phyloP scores from a whole-genome alignment of 139 green algal genomes.

The Eudorina sp. region DNA sequence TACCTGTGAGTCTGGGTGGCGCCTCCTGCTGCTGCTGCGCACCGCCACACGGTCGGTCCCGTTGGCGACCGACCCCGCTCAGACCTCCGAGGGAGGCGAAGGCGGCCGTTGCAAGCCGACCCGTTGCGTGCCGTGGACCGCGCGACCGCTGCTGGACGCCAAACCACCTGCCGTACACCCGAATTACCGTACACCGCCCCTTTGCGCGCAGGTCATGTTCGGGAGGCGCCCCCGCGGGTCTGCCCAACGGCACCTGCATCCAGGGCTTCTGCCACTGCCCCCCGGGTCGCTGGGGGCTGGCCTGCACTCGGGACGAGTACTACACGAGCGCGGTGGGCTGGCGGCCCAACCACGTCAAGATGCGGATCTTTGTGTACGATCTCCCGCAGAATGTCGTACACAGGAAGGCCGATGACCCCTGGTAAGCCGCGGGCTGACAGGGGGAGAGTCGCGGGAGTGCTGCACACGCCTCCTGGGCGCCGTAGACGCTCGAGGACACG shows the following conservation, averaged over 20 bases:
- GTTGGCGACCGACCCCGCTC: too few species aligned
- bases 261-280: conserved; percentile 25
- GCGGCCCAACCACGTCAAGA: neutral
- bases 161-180: too few species aligned
- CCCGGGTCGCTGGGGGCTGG: conserved; percentile 12
- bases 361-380: conserved; percentile 21
- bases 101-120: too few species aligned
- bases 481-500: too few species aligned
- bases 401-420: neutral
- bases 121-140: too few species aligned
- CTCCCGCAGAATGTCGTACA: neutral
- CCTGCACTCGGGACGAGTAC: neutral
- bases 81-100: too few species aligned
- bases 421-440: neutral
- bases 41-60: too few species aligned
- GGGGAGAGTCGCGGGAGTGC: too few species aligned
- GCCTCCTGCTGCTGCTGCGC: too few species aligned
- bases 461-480: too few species aligned
- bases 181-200: too few species aligned
- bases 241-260: conserved; percentile 16
- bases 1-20: neutral
- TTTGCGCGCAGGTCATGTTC: neutral
- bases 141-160: too few species aligned
- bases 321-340: neutral
- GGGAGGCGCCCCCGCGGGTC: neutral